phyloP scores from a whole-genome alignment of 768 basidiomycete species.

The Boletus rex-veris region DNA sequence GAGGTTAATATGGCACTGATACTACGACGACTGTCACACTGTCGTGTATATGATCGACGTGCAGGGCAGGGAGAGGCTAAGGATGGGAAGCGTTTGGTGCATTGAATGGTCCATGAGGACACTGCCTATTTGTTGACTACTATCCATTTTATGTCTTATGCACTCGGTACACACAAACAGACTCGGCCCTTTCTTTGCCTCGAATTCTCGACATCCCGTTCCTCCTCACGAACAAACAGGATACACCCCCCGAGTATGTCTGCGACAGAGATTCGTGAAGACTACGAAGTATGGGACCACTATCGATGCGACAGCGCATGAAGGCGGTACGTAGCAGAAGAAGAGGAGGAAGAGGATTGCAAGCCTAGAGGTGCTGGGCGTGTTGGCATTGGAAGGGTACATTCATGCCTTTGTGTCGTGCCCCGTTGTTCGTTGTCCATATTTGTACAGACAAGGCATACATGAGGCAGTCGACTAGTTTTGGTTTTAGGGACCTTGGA shows the following conservation, averaged over 20 bases:
- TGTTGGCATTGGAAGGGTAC: too few relatives aligned
- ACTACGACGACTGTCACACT: constrained; percentile 94
- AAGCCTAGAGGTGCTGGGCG: constrained; percentile 67
- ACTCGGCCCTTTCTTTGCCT: constrained; percentile 82
- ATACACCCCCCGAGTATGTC: constrained; percentile 74
- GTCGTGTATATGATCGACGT: constrained; percentile 92
- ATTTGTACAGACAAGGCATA: too few relatives aligned
- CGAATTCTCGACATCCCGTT: constrained; percentile 82
- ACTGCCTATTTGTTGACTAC: neutral
- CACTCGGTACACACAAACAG: constrained; percentile 33
- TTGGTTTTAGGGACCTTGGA: too few relatives aligned
- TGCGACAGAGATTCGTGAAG: constrained; percentile 85
- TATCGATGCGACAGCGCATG: constrained; percentile 67
- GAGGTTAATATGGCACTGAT: constrained; percentile 88
- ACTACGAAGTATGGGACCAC: constrained; percentile 85
- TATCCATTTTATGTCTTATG: too few relatives aligned
- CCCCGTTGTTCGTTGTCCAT: too few relatives aligned
- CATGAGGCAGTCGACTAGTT: too few relatives aligned
- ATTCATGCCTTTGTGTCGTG: too few relatives aligned
- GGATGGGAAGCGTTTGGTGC: constrained; percentile 97
- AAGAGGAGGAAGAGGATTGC: constrained; percentile 54
- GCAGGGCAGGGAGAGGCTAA: constrained; percentile 88
- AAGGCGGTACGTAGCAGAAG: constrained; percentile 46
- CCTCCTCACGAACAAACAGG: constrained; percentile 95
- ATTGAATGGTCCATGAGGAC: constrained; percentile 20